Conservation (phyloP, 2,329 filamentous ascomycete species). For the Claviceps monticola region DNA sequence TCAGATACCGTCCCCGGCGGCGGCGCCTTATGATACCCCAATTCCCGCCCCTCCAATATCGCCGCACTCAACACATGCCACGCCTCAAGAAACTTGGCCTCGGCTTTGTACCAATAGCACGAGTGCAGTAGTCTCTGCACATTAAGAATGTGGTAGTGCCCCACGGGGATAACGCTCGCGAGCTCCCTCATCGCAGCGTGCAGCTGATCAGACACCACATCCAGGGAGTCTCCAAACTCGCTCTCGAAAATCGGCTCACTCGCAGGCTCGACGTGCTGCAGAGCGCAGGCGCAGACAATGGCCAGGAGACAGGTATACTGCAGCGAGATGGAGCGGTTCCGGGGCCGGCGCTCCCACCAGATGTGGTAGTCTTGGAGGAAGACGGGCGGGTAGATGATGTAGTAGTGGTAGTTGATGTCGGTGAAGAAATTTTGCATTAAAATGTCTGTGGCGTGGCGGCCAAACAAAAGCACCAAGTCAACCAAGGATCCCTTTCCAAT, state of each 20-base stretch:
- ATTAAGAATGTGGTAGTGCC: slow-evolving; percentile 15
- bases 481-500: not conserved
- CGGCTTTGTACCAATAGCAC: slow-evolving; percentile 20
- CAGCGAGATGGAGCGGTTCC: slow-evolving; percentile 11
- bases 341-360: slow-evolving; percentile 16
- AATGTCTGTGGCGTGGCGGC: slow-evolving; percentile 10
- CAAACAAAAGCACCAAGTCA: not conserved
- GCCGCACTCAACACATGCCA: slow-evolving; percentile 20
- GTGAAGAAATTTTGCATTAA: slow-evolving; percentile 16
- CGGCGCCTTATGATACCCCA: slow-evolving; percentile 14
- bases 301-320: slow-evolving; percentile 18
- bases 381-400: slow-evolving; percentile 17
- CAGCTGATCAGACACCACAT: slow-evolving; percentile 13
- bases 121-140: slow-evolving; percentile 18
- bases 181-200: slow-evolving; percentile 15
- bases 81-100: slow-evolving; percentile 17
- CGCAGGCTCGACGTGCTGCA: slow-evolving; percentile 15
- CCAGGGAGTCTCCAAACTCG: slow-evolving; percentile 9
- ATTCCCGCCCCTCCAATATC: slow-evolving; percentile 17
- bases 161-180: slow-evolving; percentile 13
- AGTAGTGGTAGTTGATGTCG: slow-evolving; percentile 20
- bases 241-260: slow-evolving; percentile 10
- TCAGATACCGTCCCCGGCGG: slow-evolving; percentile 10
- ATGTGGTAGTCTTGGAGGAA: slow-evolving; percentile 17
- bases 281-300: slow-evolving; percentile 16